Evolutionary conservation across 139 green algal genomes (phyloP), one percentile per base, ranked within the genome.

Genomic region (Mesostigma viride): DNA sequence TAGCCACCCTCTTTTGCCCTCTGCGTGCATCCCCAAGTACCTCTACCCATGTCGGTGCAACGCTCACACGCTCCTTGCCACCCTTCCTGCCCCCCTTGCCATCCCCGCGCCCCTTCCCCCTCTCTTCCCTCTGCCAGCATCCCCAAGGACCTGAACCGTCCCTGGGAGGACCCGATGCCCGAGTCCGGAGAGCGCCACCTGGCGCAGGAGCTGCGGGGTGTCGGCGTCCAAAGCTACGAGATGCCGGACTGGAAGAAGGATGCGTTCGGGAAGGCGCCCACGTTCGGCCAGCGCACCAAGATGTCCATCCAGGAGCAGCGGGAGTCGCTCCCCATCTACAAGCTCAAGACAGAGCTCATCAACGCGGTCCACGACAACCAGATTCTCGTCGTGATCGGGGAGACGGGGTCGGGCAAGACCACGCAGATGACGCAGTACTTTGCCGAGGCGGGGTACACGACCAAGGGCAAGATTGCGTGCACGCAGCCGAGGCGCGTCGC

Each of bases 391-490:
- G 82, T 94, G 11, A 88, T 90, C 58, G 84, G 87, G 0, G 92
- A 98, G 79, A 99, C 92, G 22, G 92, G 82, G 8, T 88, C 71
- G 8, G 93, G 93, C 35, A 99, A 98, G 80, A 98, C 91, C 28
- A 99, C 93, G 2, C 93, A 98, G 81, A 95, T 97, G 83, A 95
- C 91, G 30, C 90, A 97, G 82, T 97, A 96, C 78, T 81, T 97
- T 35, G 88, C 83, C 0, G 91, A 96, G 47, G 62, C 88, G 8
- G 86, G 86, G 27, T 91, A 85, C 75, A 91, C 85, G 31, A 69
- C 59, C 22, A 70, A 24, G 1, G 88, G 90, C 46, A 86, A 81
- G 62, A 92, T 96, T 34, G 88, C 87, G 3, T 95, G 87, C 75
- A 95, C 94, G 30, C 94, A 99, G 86, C 93, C 93, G 1, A 75